phyloP scores from a whole-genome alignment of 306 rosid species.

The Canavalia gladiata region DNA sequence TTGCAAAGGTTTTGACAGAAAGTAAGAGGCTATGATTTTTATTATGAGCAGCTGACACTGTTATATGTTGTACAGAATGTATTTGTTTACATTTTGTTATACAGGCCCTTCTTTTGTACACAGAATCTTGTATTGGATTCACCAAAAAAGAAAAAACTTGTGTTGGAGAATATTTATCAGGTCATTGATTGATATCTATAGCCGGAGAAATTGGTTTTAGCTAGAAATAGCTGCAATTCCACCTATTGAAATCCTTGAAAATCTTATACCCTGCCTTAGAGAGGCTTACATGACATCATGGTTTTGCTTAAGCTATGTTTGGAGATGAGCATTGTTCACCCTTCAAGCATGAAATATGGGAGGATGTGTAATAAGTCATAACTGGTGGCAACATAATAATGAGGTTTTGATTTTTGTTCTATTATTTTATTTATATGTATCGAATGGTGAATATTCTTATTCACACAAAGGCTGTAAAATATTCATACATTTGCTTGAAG shows the following conservation, averaged over 20 bases:
- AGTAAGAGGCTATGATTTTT: neutral
- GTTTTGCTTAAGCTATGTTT: neutral
- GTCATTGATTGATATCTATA: conserved; percentile 11
- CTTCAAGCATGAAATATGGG: neutral
- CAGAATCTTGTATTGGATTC: conserved; percentile 10
- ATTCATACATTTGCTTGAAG: conserved; percentile 18
- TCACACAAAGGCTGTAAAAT: neutral
- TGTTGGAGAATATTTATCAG: neutral
- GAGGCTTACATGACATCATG: neutral
- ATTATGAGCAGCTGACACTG: neutral
- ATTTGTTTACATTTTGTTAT: neutral
- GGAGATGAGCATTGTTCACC: neutral
- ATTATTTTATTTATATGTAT: neutral
- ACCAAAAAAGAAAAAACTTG: neutral
- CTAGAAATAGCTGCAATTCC: conserved; percentile 1
- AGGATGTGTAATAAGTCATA: neutral
- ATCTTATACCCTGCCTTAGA: neutral
- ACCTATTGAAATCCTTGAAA: conserved; percentile 1
- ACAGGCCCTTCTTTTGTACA: neutral
- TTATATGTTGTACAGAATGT: conserved; percentile 1
- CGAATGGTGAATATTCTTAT: conserved; percentile 31
- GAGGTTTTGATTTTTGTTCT: neutral
- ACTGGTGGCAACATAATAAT: neutral
- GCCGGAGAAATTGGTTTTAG: conserved; percentile 2
- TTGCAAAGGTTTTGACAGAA: neutral